phyloP scores from a whole-genome alignment of 805 yeast genomes.

The Candida arabinofermentans region DNA sequence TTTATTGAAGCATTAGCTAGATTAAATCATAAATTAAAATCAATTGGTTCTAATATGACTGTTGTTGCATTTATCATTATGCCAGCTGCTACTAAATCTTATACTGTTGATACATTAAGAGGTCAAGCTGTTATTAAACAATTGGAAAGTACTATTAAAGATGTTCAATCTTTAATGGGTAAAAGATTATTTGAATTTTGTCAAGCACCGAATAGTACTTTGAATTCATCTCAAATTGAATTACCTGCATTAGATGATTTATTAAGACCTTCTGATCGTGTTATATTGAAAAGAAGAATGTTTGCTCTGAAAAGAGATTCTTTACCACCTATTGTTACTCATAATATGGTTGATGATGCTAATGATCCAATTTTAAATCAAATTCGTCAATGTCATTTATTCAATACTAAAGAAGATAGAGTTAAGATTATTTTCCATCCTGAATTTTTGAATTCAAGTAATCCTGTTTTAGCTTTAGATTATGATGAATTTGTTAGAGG shows the following conservation, averaged over 20 bases:
- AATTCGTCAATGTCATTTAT: slow-evolving; percentile 85
- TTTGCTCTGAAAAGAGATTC: slow-evolving; percentile 87
- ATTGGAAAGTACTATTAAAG: slow-evolving; percentile 81
- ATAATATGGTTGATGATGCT: slow-evolving; percentile 91
- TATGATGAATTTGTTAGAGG: slow-evolving; percentile 98
- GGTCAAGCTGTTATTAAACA: slow-evolving; percentile 96
- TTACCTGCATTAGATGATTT: slow-evolving; percentile 79
- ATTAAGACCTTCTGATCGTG: slow-evolving; percentile 82
- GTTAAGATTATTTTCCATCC: slow-evolving; percentile 98
- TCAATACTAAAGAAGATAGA: slow-evolving; percentile 84
- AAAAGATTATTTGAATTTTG: slow-evolving; percentile 88
- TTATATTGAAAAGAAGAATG: slow-evolving; percentile 84
- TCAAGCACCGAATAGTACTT: slow-evolving; percentile 39
- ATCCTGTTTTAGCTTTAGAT: slow-evolving; percentile 89
- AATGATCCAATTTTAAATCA: slow-evolving; percentile 89
- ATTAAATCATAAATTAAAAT: slow-evolving; percentile 81
- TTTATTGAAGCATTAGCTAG: slow-evolving; percentile 91
- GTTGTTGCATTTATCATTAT: slow-evolving; percentile 96
- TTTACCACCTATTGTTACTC: slow-evolving; percentile 94
- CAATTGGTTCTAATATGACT: slow-evolving; percentile 78
- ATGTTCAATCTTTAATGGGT: slow-evolving; percentile 83
- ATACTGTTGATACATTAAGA: slow-evolving; percentile 91
- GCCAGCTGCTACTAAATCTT: slow-evolving; percentile 95
- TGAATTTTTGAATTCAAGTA: slow-evolving; percentile 89
- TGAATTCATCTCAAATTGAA: slow-evolving; percentile 36